A percentile compares a stretch with the other conserved stretches of the same genome.
Evolutionary conservation across 2,329 filamentous ascomycete species (phyloP).

Genomic region (Penicillium olsonii): DNA sequence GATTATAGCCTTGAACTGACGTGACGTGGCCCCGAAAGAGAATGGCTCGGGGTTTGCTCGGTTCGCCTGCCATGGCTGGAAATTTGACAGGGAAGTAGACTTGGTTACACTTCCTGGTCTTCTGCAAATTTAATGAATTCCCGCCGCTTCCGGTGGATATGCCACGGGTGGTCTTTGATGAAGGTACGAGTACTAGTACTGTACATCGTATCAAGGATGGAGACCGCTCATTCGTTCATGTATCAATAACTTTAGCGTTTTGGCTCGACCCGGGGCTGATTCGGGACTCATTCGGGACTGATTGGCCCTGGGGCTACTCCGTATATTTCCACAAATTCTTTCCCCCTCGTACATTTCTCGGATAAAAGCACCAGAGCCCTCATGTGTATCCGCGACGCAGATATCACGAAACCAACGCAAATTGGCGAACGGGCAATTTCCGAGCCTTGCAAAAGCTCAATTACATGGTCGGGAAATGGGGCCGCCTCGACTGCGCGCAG

Average conservation of each 20-base stretch:
- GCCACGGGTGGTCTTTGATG: background rate
- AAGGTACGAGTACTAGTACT: too few relatives aligned
- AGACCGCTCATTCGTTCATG: background rate
- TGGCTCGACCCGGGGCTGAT: background rate
- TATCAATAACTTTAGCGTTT: background rate
- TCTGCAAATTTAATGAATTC: background rate
- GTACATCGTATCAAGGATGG: background rate
- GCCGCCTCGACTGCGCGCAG: background rate
- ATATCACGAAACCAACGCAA: background rate
- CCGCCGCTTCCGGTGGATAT: background rate
- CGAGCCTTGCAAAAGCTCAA: background rate
- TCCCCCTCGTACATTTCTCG: background rate
- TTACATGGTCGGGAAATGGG: background rate
- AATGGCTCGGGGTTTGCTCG: background rate
- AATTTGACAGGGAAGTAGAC: background rate
- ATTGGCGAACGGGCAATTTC: background rate
- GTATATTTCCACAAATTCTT: too few relatives aligned
- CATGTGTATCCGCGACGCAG: background rate
- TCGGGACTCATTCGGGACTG: background rate
- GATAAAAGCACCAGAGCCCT: background rate
- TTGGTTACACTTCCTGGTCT: background rate
- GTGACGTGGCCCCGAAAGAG: conserved; percentile 1
- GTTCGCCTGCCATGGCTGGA: background rate
- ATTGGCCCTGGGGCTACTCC: background rate
- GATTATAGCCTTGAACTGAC: background rate